phyloP scores from a whole-genome alignment of 441 rosid genomes.

The Euphorbia celastroides region DNA sequence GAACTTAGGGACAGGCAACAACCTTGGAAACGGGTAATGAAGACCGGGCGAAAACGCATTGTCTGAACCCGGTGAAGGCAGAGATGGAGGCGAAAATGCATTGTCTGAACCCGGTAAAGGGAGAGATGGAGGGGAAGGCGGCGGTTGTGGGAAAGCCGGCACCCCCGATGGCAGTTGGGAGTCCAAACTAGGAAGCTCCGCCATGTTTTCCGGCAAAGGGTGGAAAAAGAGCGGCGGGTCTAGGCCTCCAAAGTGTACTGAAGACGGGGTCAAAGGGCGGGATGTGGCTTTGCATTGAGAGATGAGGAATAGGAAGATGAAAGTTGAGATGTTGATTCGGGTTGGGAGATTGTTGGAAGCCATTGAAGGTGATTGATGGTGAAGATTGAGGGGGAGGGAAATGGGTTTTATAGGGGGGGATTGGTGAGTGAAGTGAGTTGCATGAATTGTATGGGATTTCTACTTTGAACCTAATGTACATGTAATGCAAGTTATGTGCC shows the following conservation, averaged over 20 bases:
- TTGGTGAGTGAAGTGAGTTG: background rate
- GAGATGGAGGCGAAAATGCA: background rate
- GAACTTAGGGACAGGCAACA: background rate
- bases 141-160: background rate
- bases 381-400: background rate
- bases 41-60: background rate
- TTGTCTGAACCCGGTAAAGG: no score
- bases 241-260: background rate
- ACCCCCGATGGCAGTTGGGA: background rate
- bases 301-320: background rate
- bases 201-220: background rate
- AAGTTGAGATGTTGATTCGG: background rate
- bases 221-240: background rate
- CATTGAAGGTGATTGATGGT: background rate
- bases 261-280: background rate
- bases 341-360: background rate
- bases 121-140: background rate
- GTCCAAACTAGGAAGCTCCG: background rate
- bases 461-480: background rate
- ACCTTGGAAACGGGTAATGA: background rate
- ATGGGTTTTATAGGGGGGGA: background rate
- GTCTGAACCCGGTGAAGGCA: background rate
- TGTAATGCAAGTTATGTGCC: background rate
- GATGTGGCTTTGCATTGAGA: background rate
- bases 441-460: background rate